Evolutionary conservation across 331 rosid species (phyloP), one percentile per base, ranked within the genome.

Genomic region (Acacia pycnantha): DNA sequence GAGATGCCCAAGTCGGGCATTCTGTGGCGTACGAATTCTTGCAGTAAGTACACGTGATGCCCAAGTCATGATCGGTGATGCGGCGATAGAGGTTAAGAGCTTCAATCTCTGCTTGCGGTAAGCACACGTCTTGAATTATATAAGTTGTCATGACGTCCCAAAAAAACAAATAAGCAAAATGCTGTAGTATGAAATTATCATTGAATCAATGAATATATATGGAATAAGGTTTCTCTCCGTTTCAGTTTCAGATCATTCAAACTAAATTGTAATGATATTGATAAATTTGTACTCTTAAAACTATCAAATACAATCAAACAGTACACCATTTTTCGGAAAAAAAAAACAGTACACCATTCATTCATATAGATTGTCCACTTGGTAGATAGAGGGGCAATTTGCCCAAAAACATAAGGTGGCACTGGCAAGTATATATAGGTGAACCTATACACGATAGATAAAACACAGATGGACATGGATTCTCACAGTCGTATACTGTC

Each of bases 11-110:
- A 72, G 97, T 92, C 21, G 99, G 98, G 22, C 93, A 91, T 85
- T 93, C 99, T 5, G 92, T 95, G 76, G 92, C 89, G 44, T 95
- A 95, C 73, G 93, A 86, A 88, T 95, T 95, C 59, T n/a, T n/a
- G n/a, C n/a, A n/a, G n/a, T n/a, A n/a, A n/a, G n/a, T n/a, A n/a
- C n/a, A n/a, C n/a, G n/a, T n/a, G n/a, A n/a, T n/a, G n/a, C n/a
- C n/a, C n/a, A n/a, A n/a, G n/a, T n/a, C n/a, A n/a, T n/a, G n/a
- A n/a, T n/a, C n/a, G n/a, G n/a, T n/a, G n/a, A n/a, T n/a, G n/a
- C n/a, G n/a, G n/a, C n/a, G n/a, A n/a, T n/a, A n/a, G n/a, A n/a
- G n/a, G n/a, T n/a, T n/a, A n/a, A n/a, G n/a, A n/a, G n/a, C n/a
- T n/a, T n/a, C n/a, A n/a, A n/a, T n/a, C n/a, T n/a, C n/a, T n/a